phyloP scores from a whole-genome alignment of 257 asterid species.

The Knoxia roxburghii region DNA sequence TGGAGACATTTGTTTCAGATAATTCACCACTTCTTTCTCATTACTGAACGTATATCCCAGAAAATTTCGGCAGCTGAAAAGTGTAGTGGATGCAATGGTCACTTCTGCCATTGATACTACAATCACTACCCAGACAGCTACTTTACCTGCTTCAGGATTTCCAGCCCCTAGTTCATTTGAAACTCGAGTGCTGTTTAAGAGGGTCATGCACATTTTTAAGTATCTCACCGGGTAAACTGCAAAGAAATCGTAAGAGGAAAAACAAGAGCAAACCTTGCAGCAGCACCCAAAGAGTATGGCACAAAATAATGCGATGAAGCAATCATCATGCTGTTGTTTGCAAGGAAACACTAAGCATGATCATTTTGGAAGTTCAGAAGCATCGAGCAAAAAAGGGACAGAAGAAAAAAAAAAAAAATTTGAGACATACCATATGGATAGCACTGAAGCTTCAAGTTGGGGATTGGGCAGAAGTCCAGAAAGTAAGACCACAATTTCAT shows the following conservation, averaged over 20 bases:
- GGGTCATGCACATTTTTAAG: neutral
- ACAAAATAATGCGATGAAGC: conserved; percentile 45
- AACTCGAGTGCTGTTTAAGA: conserved; percentile 41
- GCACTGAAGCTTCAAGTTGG: conserved; percentile 51
- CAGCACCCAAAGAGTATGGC: conserved; percentile 59
- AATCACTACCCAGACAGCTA: conserved; percentile 37
- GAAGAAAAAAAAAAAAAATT: too few species aligned
- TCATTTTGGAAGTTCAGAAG: neutral
- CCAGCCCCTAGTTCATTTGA: conserved; percentile 58
- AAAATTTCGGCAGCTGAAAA: conserved; percentile 31
- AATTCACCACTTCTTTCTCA: conserved; percentile 36
- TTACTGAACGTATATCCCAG: conserved; percentile 49
- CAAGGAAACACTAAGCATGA: conserved; percentile 4
- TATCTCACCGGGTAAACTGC: neutral
- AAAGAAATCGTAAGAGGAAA: neutral
- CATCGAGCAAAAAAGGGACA: neutral
- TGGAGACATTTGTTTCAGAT: conserved; percentile 30
- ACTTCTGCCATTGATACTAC: conserved; percentile 39
- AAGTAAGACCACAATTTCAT: conserved; percentile 43
- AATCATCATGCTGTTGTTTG: conserved; percentile 39
- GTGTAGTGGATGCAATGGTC: conserved; percentile 27
- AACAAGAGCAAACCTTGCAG: conserved; percentile 41
- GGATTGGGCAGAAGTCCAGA: conserved; percentile 60
- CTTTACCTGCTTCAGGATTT: conserved; percentile 35
- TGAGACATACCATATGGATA: conserved; percentile 42